Percentiles rank a stretch among this genome's conserved stretches.
Evolutionary conservation across 352 stramenopile genomes (phyloP).

Genomic region (Pythium scleroteichum): DNA sequence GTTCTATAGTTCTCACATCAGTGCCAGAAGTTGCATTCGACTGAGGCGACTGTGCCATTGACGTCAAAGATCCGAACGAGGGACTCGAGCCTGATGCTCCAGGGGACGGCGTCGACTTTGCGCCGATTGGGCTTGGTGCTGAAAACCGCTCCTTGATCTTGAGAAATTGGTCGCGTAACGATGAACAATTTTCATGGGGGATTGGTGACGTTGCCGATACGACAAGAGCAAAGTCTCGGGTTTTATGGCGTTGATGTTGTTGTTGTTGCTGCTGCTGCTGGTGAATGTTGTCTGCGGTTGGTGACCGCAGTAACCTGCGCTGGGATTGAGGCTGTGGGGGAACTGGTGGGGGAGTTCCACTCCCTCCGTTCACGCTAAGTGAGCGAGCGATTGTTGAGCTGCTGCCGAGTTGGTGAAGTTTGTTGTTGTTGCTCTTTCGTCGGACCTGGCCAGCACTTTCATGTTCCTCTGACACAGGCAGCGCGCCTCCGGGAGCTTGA

Average conservation of each 20-base stretch:
- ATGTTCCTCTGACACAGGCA: slow-evolving; percentile 7
- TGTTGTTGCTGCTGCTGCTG: slow-evolving; percentile 19
- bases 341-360: neutral
- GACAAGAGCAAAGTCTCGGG: slow-evolving; percentile 59
- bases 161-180: slow-evolving; percentile 78
- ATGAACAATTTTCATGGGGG: slow-evolving; percentile 66
- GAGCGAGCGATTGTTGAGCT: neutral
- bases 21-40: neutral
- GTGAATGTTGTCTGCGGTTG: slow-evolving; percentile 28
- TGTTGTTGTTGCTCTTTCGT: slow-evolving; percentile 31
- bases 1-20: neutral
- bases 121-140: slow-evolving; percentile 31
- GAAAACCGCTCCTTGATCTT: slow-evolving; percentile 82
- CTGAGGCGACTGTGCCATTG: neutral
- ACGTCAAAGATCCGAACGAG: neutral
- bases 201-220: slow-evolving; percentile 41
- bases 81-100: slow-evolving; percentile 7
- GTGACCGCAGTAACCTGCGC: slow-evolving; percentile 33
- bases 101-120: slow-evolving; percentile 5
- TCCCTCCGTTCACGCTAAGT: neutral
- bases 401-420: slow-evolving; percentile 11
- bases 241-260: slow-evolving; percentile 37
- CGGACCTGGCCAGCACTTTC: neutral
- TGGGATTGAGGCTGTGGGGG: slow-evolving; percentile 6
- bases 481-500: neutral